Conservation (phyloP, 768 basidiomycete genomes). For the Agrocybe praecox region DNA sequence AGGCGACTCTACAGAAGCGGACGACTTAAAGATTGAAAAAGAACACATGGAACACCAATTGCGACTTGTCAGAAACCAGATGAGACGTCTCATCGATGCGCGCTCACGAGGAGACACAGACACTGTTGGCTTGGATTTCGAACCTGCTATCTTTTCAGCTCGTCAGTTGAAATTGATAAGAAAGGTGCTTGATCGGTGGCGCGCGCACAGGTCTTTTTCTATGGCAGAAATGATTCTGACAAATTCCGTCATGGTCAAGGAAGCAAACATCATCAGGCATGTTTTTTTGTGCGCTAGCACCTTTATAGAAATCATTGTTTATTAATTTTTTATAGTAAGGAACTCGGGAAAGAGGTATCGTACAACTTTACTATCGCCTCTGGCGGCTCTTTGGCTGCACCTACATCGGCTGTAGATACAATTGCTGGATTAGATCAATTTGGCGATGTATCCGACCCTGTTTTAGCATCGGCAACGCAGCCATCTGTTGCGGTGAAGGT, state of each 20-base stretch:
- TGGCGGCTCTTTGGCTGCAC: constrained; percentile 75
- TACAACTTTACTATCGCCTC: constrained; percentile 95
- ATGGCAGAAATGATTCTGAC: constrained; percentile 92
- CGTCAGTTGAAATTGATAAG: constrained; percentile 81
- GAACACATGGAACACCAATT: constrained; percentile 93
- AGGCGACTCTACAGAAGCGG: constrained; percentile 62
- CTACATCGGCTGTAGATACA: constrained; percentile 81
- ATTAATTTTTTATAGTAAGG: constrained; percentile 55
- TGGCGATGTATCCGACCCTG: constrained; percentile 89
- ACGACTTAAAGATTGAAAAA: constrained; percentile 88
- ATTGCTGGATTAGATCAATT: constrained; percentile 90
- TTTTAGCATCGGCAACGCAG: constrained; percentile 70
- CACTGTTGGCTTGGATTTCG: constrained; percentile 61
- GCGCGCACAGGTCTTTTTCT: constrained; percentile 79
- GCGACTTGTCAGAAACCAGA: constrained; percentile 75
- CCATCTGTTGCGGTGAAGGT: constrained; percentile 91
- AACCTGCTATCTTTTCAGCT: constrained; percentile 82
- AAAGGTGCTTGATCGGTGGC: constrained; percentile 85
- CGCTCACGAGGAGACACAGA: constrained; percentile 79
- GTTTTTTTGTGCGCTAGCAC: constrained; percentile 17
- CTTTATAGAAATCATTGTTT: constrained; percentile 1
- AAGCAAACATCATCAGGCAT: constrained; percentile 92
- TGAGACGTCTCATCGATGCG: constrained; percentile 79
- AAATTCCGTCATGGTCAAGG: constrained; percentile 85
- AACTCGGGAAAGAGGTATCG: constrained; percentile 82